Base-by-base conservation (phyloP, 1,284 basidiomycete genomes). In the Ustilago sp. region DNA sequence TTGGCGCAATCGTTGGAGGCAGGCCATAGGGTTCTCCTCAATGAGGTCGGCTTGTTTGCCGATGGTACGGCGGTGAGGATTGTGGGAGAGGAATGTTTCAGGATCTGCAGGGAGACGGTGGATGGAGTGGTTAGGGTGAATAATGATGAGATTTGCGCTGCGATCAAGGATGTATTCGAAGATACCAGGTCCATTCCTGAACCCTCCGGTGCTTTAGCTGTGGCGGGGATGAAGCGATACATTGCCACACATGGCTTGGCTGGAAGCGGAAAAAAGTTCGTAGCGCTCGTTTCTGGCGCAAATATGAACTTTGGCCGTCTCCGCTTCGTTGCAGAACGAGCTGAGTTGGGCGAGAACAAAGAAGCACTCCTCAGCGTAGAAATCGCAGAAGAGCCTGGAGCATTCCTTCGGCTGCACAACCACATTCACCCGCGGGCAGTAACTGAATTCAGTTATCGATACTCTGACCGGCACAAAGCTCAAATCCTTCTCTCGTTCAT, bases 11-110 rank as follows among this genome's bases (percentile, higher is more conserved):
- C 93, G 85, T 63, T 85, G 55, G 74, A 81, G 54, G 47, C 63
- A 94, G 80, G 89, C 89, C 74, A 90, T 89, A 89, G 95, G 34
- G 91, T 97, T 0, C 91, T 91, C 11, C 88, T 99, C 64, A 87
- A 89, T 34, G 97, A 99, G 85, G 95, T 98, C 1, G 97, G 97
- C 6, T 93, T 95, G 2, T 99, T 99, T 86, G 93, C 93, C 68
- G 97, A 99, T 86, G 97, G 97, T n/a, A 99, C 97, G 0, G 97
- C 97, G 0, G 97, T 99, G n/a, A 92, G 93, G 84, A 90, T 96
- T 54, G 95, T 99, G 0, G 97, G 97, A 11, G 93, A 92, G 86
- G 97, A 99, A 85, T 92, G 94, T 2, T 98, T 98, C 88, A 90
- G 97, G 70, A 90, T 99, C 72, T 98, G 95, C 87, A 89, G 92